Base-by-base conservation (phyloP, 1,284 basidiomycete species). In the Garcileccinum viscosum region DNA sequence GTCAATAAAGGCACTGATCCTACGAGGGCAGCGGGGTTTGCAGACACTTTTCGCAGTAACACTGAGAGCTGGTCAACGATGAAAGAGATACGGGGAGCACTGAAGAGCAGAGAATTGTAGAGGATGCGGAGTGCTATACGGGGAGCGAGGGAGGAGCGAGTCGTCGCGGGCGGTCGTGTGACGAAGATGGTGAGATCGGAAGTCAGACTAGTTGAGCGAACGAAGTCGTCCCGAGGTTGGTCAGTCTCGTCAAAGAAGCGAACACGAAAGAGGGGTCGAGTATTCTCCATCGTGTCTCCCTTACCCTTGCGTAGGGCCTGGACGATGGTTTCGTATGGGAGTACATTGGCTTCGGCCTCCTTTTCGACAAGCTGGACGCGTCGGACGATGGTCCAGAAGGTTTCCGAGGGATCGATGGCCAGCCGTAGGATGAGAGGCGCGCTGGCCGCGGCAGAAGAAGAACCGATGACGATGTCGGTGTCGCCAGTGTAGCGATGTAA, bases 401-500 rank as follows among this genome's bases (percentile, higher is more conserved):
- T 92, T 84, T 97, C 95, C 42, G 88, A 88, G 0, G 96, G 93
- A 71, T 97, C 95, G 58, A 99, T 86, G 35, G 93, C 89, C 67
- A 99, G 84, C 53, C 96, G 90, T 65, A 99, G 88, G 42, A 99
- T 88, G 53, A 99, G 85, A 9, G 97, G 96, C 69, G 94, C 90
- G 44, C 89, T 88, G 2, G 89, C 89, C n/a, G 89, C 85, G 2
- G 92, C 90, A 24, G 94, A 93, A 22, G 95, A 97, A 1, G 96
- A 96, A 64, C 95, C 97, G 74, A 99, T 93, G 70, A 99, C 88
- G 72, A 99, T 87, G 76, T 98, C 96, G 17, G 93, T 97, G 81
- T 99, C 98, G 64, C 95, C 96, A 0, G 98, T 99, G 84, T 97
- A 98, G 56, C 98, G 88, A 84, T 99, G 96, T 17, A 99, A 85